Percentiles rank a stretch among this genome's conserved stretches.
These are phyloP conservation scores for Trichophyton verrucosum DNA, from an alignment of 2,329 filamentous ascomycete species.

Conservation along the genomic window DNA sequence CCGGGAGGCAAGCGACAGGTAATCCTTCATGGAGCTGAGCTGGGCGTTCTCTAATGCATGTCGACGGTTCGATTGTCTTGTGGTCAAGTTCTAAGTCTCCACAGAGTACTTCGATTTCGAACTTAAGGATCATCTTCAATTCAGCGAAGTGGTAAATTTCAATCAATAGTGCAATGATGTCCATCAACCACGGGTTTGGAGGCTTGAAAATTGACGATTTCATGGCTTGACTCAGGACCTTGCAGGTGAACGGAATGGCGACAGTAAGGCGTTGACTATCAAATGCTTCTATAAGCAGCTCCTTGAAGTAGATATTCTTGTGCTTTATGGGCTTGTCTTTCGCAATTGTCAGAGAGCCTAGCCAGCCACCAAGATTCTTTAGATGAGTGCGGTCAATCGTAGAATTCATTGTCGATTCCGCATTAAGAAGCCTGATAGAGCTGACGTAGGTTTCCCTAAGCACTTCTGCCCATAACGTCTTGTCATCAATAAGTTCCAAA, in stretches of 20 bases:
- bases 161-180: slow-evolving; percentile 79
- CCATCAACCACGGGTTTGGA: slow-evolving; percentile 96
- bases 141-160: slow-evolving; percentile 90
- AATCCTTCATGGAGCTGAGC: slow-evolving; percentile 49
- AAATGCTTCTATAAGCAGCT: slow-evolving; percentile 83
- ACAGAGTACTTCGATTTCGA: slow-evolving; percentile 95
- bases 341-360: slow-evolving; percentile 83
- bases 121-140: slow-evolving; percentile 91
- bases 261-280: slow-evolving; percentile 84
- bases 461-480: slow-evolving; percentile 72
- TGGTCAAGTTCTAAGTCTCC: slow-evolving; percentile 86
- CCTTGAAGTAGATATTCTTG: slow-evolving; percentile 93
- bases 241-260: slow-evolving; percentile 95
- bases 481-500: slow-evolving; percentile 69
- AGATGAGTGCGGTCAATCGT: slow-evolving; percentile 74
- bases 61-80: slow-evolving; percentile 77
- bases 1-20: slow-evolving; percentile 44
- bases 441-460: slow-evolving; percentile 84
- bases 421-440: slow-evolving; percentile 75
- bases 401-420: slow-evolving; percentile 73
- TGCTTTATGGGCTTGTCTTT: slow-evolving; percentile 92
- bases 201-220: slow-evolving; percentile 81
- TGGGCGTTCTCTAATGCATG: slow-evolving; percentile 65
- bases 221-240: slow-evolving; percentile 74
- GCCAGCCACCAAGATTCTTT: slow-evolving; percentile 88